These are phyloP conservation scores for Rhododendron griersonianum DNA, from an alignment of 148 eudicot genomes.

Conservation along the genomic window DNA sequence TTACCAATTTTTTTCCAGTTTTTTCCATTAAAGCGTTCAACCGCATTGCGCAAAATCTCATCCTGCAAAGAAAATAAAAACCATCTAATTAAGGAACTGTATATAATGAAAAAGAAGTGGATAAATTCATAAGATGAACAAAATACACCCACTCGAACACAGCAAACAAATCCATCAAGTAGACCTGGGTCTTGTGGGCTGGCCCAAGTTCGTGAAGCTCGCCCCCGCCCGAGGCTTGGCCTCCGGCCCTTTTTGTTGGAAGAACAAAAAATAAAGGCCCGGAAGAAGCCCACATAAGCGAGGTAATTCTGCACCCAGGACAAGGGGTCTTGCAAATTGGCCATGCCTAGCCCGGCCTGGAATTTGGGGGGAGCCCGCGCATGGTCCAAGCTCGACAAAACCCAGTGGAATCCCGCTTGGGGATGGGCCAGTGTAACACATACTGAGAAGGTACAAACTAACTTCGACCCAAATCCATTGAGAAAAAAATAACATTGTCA, in stretches of 20 bases:
- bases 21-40: conserved; percentile 76
- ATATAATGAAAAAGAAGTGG: not conserved
- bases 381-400: not conserved
- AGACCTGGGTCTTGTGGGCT: not conserved
- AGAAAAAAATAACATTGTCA: too few relatives aligned
- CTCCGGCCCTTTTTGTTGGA: not conserved
- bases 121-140: not conserved
- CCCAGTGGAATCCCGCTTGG: not conserved
- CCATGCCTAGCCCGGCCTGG: not conserved
- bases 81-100: not conserved
- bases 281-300: not conserved
- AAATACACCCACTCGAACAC: not conserved
- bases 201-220: not conserved
- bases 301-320: not conserved
- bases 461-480: too few relatives aligned
- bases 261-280: not conserved
- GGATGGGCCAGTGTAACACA: not conserved
- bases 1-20: conserved; percentile 97
- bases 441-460: too few relatives aligned
- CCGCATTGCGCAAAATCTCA: conserved; percentile 77
- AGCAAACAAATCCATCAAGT: not conserved
- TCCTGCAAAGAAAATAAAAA: conserved; percentile 43
- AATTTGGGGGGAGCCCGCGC: not conserved
- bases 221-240: not conserved
- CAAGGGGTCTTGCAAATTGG: not conserved